A percentile compares a stretch with the other conserved stretches of the same genome.
Evolutionary conservation across 495 filamentous ascomycete species (phyloP).

Genomic region (Mycothermus thermophilus): DNA sequence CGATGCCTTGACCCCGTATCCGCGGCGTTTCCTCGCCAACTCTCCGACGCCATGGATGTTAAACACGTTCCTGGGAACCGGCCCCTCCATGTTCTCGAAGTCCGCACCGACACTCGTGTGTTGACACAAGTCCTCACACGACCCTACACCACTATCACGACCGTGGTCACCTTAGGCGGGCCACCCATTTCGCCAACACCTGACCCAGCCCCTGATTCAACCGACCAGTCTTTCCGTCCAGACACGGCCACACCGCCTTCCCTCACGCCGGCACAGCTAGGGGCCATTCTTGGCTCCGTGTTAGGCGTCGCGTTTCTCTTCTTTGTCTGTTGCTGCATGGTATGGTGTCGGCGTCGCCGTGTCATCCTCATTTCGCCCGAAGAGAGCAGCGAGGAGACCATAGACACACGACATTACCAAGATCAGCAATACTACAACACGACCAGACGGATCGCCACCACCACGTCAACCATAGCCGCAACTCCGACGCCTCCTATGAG

Average conservation of each 20-base stretch:
- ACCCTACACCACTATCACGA: conserved; percentile 9
- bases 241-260: neutral
- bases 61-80: no score
- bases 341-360: neutral
- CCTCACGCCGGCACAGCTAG: conserved; percentile 9
- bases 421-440: no score
- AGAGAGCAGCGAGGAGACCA: neutral
- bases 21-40: no score
- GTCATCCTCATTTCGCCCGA: no score
- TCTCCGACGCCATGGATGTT: no score
- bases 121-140: conserved; percentile 13
- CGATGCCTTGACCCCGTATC: no score
- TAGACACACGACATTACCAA: neutral
- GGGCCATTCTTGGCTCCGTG: conserved; percentile 11
- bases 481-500: no score
- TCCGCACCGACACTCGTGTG: conserved; percentile 2
- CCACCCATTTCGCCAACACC: conserved; percentile 1
- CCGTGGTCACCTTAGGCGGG: conserved; percentile 10
- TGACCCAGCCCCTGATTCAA: neutral
- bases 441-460: no score
- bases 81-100: neutral
- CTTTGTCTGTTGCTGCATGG: conserved; percentile 5
- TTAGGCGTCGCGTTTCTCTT: conserved; percentile 7
- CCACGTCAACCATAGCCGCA: no score
- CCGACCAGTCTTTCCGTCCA: neutral